phyloP scores from a whole-genome alignment of 2,329 filamentous ascomycete genomes.

The Penicillium aurantiogriseum region DNA sequence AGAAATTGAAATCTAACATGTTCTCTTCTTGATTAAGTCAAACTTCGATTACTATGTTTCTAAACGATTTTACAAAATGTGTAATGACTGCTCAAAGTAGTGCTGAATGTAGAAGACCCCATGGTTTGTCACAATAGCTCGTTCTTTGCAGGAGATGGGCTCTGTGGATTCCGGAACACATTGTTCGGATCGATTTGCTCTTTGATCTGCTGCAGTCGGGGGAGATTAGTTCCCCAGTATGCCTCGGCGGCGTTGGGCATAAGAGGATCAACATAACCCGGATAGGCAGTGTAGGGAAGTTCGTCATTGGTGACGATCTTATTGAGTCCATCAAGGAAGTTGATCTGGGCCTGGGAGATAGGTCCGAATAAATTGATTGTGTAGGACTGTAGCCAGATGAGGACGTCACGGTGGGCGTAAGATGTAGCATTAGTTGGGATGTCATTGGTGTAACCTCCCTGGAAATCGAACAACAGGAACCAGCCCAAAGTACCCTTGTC shows the following conservation, averaged over 20 bases:
- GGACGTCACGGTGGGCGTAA: conserved; percentile 62
- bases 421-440: conserved; percentile 55
- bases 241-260: not conserved
- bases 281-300: not conserved
- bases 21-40: not conserved
- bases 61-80: not conserved
- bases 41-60: not conserved
- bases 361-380: conserved; percentile 49
- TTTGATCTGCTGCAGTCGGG: not conserved
- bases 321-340: not conserved
- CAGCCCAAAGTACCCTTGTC: not conserved
- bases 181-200: not conserved
- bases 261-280: not conserved
- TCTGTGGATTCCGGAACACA: not conserved
- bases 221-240: not conserved
- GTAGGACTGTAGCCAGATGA: conserved; percentile 63
- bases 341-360: conserved; percentile 32
- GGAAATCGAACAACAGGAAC: conserved; percentile 52
- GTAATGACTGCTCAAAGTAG: not conserved
- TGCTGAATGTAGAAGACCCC: not conserved
- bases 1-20: not conserved
- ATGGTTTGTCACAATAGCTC: not conserved
- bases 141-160: not conserved
- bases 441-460: conserved; percentile 52
- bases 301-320: conserved; percentile 16